Evolutionary conservation across 2,329 filamentous ascomycete genomes (phyloP), one percentile per base, ranked within the genome.

Genomic region (Dothidotthia symphoricarpi): DNA sequence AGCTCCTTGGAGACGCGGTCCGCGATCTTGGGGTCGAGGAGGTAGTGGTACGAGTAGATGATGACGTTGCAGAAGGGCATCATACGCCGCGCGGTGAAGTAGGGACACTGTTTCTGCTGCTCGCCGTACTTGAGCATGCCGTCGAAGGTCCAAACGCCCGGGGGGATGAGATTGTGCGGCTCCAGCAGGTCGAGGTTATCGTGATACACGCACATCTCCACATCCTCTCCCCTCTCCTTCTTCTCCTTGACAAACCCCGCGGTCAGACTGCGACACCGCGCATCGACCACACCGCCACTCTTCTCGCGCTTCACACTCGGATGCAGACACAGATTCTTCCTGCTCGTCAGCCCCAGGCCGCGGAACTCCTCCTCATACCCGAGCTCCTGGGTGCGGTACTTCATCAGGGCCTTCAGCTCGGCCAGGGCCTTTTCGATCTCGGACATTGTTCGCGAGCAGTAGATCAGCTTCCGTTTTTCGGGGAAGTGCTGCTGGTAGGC

Each of bases 11-110:
- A 97, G 2, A 97, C 90, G 41, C 91, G 70, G 63, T 98, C 93
- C 10, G 93, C 93, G 57, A 98, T 98, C 66, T 98, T 98, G 3
- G 93, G 93, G 58, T 98, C 94, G 12, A 98, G 80, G 3, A 98
- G 80, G 61, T 98, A 98, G 68, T 98, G 93, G 63, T 98, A 98
- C 0, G 93, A 98, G 71, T 98, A 98, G 53, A 98, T 98, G 60
- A 98, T 96, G 61, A 98, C 89, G 64, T 98, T 97, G 77, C 93
- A 98, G 63, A 90, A 97, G 58, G 93, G 85, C 91, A 98, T 97
- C 93, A 98, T 98, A 49, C 93, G 82, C 41, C 93, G 79, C 11
- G 88, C 87, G 11, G 91, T 96, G 57, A 98, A 98, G 65, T 98
- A 98, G 0, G 93, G 93, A 55, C 93, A 98, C 66, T 97, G 93